Evolutionary conservation across 2,329 filamentous ascomycete species (phyloP), one percentile per base, ranked within the genome.

Genomic region (Pezicula carpinea): DNA sequence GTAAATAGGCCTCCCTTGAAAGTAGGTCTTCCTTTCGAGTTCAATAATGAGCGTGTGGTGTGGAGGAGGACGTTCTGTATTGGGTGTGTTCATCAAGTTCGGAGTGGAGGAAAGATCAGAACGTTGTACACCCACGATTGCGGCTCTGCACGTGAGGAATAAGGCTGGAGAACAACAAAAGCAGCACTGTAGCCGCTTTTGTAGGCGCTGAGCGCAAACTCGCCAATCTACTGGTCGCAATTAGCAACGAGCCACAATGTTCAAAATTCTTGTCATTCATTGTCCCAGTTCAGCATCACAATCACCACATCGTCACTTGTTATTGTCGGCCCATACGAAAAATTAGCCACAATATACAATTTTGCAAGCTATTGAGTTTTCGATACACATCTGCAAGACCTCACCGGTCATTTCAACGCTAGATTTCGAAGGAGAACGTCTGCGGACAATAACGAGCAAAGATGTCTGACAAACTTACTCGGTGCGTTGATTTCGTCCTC

Each of bases 401-500:
- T 21, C 15, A 10, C 35, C 21, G 17, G 35, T 17, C 21, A 38
- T 38, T 19, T 18, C 35, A 19, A 18, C 8, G 21, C 35, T 38
- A 11, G 18, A 14, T 19, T 21, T 38, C 17, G 15, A 21, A 18
- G 17, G 15, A 13, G 35, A 18, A 11, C 17, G 21, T 38, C 17
- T 38, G 17, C 17, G 17, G 17, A 18, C 13, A 5, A 13, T 17
- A 21, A 26, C 21, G 18, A 40, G 38, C 33, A 48, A 62, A 48
- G 65, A 96, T 96, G 90, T 79, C 88, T 67, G 90, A 96, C 79
- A 96, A 87, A 74, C 82, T 96, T 64, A 97, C 92, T 62, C 88
- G 91, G 90, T 96, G 83, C 61, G 83, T 66, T 34, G 35, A 31
- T 15, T 23, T 19, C 22, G 44, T 29, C 18, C 42, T 17, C 3